Conservation (phyloP, 192 early-diverging fungal genomes). For the Rhizophagus clarus region DNA sequence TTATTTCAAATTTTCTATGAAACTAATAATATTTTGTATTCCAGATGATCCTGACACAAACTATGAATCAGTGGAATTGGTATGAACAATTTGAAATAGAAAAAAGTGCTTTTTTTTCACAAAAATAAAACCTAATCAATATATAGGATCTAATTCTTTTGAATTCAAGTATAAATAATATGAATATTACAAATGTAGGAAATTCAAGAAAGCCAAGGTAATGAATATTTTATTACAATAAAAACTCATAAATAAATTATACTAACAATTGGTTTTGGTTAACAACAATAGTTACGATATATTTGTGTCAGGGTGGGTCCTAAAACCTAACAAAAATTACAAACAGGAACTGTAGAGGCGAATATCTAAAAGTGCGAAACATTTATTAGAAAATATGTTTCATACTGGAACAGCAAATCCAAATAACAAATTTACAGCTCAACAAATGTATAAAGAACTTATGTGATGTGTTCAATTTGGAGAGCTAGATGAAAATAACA, state of each 20-base stretch:
- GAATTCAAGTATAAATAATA: not conserved
- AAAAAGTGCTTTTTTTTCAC: not conserved
- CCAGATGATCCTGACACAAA: not conserved
- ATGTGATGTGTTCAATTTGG: not conserved
- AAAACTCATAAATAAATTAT: not conserved
- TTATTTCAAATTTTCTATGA: not conserved
- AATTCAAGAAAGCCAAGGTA: not conserved
- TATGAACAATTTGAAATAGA: not conserved
- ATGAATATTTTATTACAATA: not conserved
- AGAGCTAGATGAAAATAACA: not conserved
- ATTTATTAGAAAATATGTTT: conserved; percentile 7
- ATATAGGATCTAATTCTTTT: not conserved
- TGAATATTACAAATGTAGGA: not conserved
- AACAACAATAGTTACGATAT: not conserved
- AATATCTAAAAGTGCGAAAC: not conserved
- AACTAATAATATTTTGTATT: not conserved
- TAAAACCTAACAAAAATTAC: not conserved
- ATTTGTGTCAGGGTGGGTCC: not conserved
- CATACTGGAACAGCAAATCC: not conserved
- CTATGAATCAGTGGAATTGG: not conserved
- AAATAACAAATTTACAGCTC: not conserved
- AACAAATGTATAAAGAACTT: not conserved
- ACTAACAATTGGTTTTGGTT: not conserved
- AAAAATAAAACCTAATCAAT: not conserved
- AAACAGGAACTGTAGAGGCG: not conserved